Evolutionary conservation across 2,329 filamentous ascomycete genomes (phyloP), one percentile per base, ranked within the genome.

Genomic region (Blumeria graminis): DNA sequence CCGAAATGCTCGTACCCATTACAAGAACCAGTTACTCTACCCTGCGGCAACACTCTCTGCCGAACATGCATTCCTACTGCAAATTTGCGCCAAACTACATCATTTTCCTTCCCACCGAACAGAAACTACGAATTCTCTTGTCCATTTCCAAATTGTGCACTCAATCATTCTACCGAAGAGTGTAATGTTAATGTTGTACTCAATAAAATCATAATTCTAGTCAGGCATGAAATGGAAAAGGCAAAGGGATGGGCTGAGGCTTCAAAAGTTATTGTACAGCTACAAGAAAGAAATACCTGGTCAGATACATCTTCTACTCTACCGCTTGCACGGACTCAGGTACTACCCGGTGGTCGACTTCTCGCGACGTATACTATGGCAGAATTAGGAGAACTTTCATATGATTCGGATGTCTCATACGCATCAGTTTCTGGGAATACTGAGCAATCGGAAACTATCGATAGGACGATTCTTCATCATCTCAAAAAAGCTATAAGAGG

Each of bases 31-130:
- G 74, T 87, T 57, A 84, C 84, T 0, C 71, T 94, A 4, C 87
- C 88, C 5, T 95, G 89, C 66, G 87, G 88, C 33, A 78, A 82
- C 64, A 82, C 81, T 10, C 68, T 94, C 10, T 95, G 89, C 69
- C 80, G 76, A 63, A 67, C 68, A 54, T 95, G 89, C 68, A 69
- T 94, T 1, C 88, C 88, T 1, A 69, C 76, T 51, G 69, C 80
- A 1, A 76, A 82, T 62, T 67, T 73, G 14, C 77, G 87, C 48
- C 71, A 72, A 52, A 79, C 86, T 59, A 84, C 94, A 57, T 83
- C 86, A 1, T 94, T 90, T 56, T 87, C 86, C 0, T 79, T 78
- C 14, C 74, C 75, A 1, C 76, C 80, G 6, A 78, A 77, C 45
- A 76, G 87, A 41, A 71, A 79, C 43, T 73, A 78, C 62, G 86